Evolutionary conservation across 2,329 filamentous ascomycete genomes (phyloP).

Genomic region (Thielaviopsis punctulata): DNA sequence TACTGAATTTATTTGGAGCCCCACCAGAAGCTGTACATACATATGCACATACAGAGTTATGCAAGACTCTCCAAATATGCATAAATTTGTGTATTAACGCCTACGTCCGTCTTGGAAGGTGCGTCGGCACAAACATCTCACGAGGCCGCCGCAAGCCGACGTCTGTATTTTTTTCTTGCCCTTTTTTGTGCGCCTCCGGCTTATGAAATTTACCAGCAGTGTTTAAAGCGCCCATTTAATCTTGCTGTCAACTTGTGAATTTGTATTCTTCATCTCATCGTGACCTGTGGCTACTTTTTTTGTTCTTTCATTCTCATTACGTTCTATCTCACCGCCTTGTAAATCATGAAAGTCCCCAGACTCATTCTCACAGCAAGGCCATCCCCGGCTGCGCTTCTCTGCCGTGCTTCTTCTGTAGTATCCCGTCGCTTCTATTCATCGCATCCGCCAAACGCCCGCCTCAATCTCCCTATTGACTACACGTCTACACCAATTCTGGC

Average conservation of each 20-base stretch:
- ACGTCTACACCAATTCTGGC: constrained; percentile 63
- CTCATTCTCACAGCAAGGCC: neutral
- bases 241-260: neutral
- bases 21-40: too few relatives aligned
- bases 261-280: neutral
- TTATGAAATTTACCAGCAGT: neutral
- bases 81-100: neutral
- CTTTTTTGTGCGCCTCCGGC: neutral
- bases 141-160: constrained; percentile 8
- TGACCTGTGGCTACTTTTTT: neutral
- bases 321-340: neutral
- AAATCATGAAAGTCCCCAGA: neutral
- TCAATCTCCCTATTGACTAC: constrained; percentile 84
- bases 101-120: constrained; percentile 1
- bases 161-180: neutral
- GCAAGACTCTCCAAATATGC: neutral
- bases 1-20: neutral
- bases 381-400: neutral
- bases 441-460: constrained; percentile 40
- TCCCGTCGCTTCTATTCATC: constrained; percentile 29
- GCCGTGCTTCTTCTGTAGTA: neutral
- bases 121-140: constrained; percentile 5
- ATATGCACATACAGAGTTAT: neutral
- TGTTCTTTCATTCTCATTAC: neutral
- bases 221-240: neutral